Evolutionary conservation across 1,139 yeast genomes (phyloP), one percentile per base, ranked within the genome.

Genomic region (Saccharomyces uvarum): DNA sequence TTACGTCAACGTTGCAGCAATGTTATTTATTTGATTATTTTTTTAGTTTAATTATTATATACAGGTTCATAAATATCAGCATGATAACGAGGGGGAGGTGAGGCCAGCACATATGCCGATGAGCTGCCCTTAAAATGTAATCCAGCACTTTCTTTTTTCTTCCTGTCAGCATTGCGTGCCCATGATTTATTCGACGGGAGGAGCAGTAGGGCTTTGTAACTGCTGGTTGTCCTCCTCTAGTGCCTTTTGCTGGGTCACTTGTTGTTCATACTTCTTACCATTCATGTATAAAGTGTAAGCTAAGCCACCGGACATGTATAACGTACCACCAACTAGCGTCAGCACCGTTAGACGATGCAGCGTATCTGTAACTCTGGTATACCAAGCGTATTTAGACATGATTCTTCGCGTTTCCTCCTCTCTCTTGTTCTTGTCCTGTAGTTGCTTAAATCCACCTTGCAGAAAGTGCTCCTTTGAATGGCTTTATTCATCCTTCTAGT

Each of bases 291-390:
- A 69, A 53, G 84, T 84, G 73, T 80, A 83, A 14, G 78, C 73
- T 51, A 85, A 76, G 60, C 87, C 84, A 46, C 84, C 86, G 14
- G 80, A 64, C 75, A 80, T 75, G 66, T 79, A 80, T 48, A 75
- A 69, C 1, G 89, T 79, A 58, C 82, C 83, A 14, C 96, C 96
- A 47, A 88, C 83, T 49, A 88, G 76, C 3, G 89, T 81, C 48
- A 88, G 73, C 31, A 89, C 96, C 0, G 95, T 82, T 57, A 87
- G 71, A 75, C 97, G 87, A 73, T 89, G 97, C 41, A 83, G 80
- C 52, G 86, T 82, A 71, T 89, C 97, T 14, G 95, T 86, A 13
- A 82, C 83, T 69, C 80, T 81, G 4, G 84, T 81, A 67, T 83
- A 84, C 89, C 89, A 84, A 50, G 89, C 86, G 67, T 79, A 79